These are phyloP conservation scores for Stereocaulon alpinum DNA, from an alignment of 495 filamentous ascomycete species.

Conservation along the genomic window DNA sequence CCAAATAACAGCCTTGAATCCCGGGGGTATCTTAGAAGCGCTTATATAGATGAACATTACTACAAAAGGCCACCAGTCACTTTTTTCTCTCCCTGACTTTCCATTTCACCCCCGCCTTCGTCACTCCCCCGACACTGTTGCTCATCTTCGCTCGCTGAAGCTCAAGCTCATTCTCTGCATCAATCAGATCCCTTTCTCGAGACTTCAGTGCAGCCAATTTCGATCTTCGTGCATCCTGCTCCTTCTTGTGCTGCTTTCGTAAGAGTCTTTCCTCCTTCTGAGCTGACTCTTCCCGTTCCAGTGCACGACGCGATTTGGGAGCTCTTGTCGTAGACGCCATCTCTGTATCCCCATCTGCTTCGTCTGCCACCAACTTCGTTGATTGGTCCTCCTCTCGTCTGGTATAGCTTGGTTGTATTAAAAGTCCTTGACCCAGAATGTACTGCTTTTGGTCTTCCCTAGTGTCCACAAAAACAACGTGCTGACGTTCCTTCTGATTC, in stretches of 20 bases:
- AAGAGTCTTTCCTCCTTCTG: slow-evolving; percentile 33
- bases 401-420: not conserved
- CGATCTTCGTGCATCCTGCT: slow-evolving; percentile 36
- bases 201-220: slow-evolving; percentile 56
- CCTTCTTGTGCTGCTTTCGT: slow-evolving; percentile 41
- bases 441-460: slow-evolving; percentile 40
- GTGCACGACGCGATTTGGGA: slow-evolving; percentile 9
- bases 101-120: slow-evolving; percentile 72
- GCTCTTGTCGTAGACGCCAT: not conserved
- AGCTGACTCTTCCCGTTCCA: slow-evolving; percentile 28
- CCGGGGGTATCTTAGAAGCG: not conserved
- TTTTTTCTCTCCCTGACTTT: slow-evolving; percentile 75
- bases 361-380: not conserved
- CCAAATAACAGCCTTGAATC: not conserved
- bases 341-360: not conserved
- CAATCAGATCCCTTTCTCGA: slow-evolving; percentile 57
- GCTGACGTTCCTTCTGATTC: slow-evolving; percentile 27
- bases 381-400: slow-evolving; percentile 19
- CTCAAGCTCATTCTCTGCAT: slow-evolving; percentile 68
- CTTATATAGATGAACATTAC: not conserved
- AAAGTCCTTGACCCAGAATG: slow-evolving; percentile 20
- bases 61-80: slow-evolving; percentile 28
- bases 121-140: slow-evolving; percentile 68
- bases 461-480: slow-evolving; percentile 49
- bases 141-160: slow-evolving; percentile 69